Evolutionary conservation across 257 asterid genomes (phyloP).

Genomic region (Przewalskia tangutica): DNA sequence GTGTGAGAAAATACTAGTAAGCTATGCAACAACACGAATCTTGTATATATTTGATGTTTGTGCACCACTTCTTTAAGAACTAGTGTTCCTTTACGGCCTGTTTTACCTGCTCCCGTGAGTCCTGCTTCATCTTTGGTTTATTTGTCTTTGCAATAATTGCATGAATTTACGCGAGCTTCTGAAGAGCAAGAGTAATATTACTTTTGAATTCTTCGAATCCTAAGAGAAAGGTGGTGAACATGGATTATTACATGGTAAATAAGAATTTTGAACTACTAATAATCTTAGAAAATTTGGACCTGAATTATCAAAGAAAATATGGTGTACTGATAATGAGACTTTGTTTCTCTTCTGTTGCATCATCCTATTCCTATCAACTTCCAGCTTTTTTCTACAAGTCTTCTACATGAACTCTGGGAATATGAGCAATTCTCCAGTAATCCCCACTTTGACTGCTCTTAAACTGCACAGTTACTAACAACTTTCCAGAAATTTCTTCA

Average conservation of each 20-base stretch:
- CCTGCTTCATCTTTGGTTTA: neutral
- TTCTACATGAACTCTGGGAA: neutral
- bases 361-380: neutral
- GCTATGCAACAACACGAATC: neutral
- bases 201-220: neutral
- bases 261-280: neutral
- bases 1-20: neutral
- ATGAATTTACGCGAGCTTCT: neutral
- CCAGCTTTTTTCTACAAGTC: neutral
- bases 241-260: neutral
- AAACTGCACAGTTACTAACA: neutral
- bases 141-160: neutral
- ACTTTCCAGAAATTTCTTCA: neutral
- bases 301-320: neutral
- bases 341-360: neutral
- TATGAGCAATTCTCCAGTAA: conserved; percentile 5
- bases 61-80: neutral
- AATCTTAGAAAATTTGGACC: neutral
- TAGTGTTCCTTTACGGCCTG: neutral
- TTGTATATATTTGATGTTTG: neutral
- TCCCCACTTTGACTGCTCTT: neutral
- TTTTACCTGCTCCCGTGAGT: neutral
- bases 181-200: neutral
- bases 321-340: neutral
- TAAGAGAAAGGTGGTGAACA: neutral